phyloP scores from a whole-genome alignment of 1,284 basidiomycete species.

The Taiwanofungus camphoratus region DNA sequence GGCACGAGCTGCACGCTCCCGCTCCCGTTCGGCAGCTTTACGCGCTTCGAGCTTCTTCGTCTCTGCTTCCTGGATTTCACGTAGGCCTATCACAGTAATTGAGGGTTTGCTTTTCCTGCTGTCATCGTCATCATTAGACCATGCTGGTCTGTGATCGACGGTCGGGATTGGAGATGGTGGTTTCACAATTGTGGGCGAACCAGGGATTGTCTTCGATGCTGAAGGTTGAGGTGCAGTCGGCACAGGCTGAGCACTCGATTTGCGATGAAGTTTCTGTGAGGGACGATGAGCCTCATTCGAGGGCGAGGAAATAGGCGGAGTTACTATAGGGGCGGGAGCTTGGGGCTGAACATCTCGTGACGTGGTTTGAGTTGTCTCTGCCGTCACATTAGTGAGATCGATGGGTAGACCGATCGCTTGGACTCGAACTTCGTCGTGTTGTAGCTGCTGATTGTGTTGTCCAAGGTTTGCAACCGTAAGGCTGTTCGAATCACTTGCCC shows the following conservation, averaged over 20 bases:
- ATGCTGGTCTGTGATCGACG: conserved; percentile 44
- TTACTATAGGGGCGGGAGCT: conserved; percentile 3
- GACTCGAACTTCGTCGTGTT: conserved; percentile 23
- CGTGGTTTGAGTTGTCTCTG: conserved; percentile 12
- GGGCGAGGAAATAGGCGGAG: conserved; percentile 7
- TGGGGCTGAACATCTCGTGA: conserved; percentile 12
- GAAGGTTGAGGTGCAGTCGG: conserved; percentile 19
- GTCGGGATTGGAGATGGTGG: conserved; percentile 27
- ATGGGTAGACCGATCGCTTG: conserved; percentile 5
- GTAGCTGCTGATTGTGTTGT: conserved; percentile 50
- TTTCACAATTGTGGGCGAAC: conserved; percentile 11
- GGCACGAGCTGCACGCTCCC: conserved; percentile 50
- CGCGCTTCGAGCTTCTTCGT: conserved; percentile 75
- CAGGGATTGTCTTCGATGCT: conserved; percentile 13
- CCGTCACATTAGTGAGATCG: neutral
- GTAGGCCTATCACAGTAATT: conserved; percentile 60
- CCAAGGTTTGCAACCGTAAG: conserved; percentile 52
- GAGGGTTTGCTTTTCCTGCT: conserved; percentile 44
- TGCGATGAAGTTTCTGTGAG: conserved; percentile 26
- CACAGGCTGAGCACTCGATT: conserved; percentile 22
- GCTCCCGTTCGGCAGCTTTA: conserved; percentile 63
- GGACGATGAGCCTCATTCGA: conserved; percentile 6
- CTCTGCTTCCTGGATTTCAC: conserved; percentile 96
- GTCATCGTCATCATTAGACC: conserved; percentile 65
- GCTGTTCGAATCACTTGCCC: conserved; percentile 43